phyloP scores from a whole-genome alignment of 2,329 filamentous ascomycete species.

The Dothistroma septosporum region DNA sequence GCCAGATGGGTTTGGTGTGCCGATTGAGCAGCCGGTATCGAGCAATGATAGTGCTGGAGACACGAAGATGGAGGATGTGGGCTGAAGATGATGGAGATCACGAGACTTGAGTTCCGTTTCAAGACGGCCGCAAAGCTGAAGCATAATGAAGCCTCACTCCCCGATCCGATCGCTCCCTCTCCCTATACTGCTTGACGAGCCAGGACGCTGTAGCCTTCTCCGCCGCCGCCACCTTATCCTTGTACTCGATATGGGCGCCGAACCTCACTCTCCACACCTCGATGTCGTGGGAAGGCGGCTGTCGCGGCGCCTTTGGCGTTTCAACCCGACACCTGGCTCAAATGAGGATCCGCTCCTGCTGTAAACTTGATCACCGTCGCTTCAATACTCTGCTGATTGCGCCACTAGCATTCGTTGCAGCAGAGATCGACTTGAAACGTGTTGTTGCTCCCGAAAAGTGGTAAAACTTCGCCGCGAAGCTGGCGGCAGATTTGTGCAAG shows the following conservation, averaged over 20 bases:
- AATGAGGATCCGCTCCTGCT: not conserved
- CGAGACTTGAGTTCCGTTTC: not conserved
- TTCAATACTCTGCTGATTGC: not conserved
- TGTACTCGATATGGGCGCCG: not conserved
- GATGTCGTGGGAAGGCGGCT: not conserved
- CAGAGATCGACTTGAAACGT: not conserved
- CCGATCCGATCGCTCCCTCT: not conserved
- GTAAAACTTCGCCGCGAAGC: not conserved
- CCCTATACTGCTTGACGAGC: not conserved
- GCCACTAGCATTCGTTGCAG: not conserved
- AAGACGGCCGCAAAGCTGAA: not conserved
- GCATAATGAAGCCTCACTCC: no score
- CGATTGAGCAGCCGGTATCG: not conserved
- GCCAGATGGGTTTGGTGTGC: conserved; percentile 63
- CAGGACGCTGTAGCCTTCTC: not conserved
- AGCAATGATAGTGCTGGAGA: not conserved
- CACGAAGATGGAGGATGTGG: not conserved
- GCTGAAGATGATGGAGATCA: not conserved
- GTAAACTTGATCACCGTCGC: not conserved
- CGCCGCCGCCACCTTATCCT: not conserved
- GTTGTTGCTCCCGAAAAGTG: not conserved
- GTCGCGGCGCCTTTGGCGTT: not conserved
- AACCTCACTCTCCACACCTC: not conserved
- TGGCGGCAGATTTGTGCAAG: not conserved
- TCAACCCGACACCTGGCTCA: not conserved